Evolutionary conservation across 176 grass and related monocot species (phyloP).

Genomic region (Aegilops sharonensis): DNA sequence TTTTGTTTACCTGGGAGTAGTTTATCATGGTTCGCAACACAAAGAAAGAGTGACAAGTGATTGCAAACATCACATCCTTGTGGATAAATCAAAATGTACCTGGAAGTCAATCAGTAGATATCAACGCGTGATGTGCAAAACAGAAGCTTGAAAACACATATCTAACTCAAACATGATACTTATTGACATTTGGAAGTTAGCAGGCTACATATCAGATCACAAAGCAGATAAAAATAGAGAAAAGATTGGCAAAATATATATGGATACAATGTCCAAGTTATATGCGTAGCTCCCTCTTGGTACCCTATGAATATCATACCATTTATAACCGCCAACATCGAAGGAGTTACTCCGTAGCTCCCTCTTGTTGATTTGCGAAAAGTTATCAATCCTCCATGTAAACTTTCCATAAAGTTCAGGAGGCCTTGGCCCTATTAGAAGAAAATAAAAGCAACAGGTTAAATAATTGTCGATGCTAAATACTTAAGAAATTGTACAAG

Average conservation of each 20-base stretch:
- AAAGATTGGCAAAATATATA: not conserved
- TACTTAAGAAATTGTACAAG: not conserved
- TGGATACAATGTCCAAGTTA: not conserved
- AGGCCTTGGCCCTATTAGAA: slow-evolving; percentile 78
- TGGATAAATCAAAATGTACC: slow-evolving; percentile 99
- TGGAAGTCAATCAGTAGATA: slow-evolving; percentile 47
- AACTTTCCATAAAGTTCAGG: slow-evolving; percentile 84
- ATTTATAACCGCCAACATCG: slow-evolving; percentile 97
- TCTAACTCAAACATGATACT: not conserved
- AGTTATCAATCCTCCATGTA: slow-evolving; percentile 97
- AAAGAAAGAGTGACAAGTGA: slow-evolving; percentile 98
- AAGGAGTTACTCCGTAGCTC: slow-evolving; percentile 90
- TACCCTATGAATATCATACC: slow-evolving; percentile 45
- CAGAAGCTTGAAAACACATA: not conserved
- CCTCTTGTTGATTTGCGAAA: slow-evolving; percentile 97
- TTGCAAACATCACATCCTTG: slow-evolving; percentile 98
- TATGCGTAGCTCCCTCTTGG: not conserved
- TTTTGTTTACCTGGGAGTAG: slow-evolving; percentile 77
- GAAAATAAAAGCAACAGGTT: slow-evolving; percentile 34
- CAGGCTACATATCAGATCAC: not conserved
- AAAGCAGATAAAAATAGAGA: not conserved
- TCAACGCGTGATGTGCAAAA: slow-evolving; percentile 18
- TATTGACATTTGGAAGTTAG: not conserved
- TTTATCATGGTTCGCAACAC: slow-evolving; percentile 97
- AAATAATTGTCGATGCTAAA: slow-evolving; percentile 20